A percentile compares a stretch with the other conserved stretches of the same genome.
Conservation (phyloP, 805 yeast species). For the Kazachstania bromeliacearum region DNA sequence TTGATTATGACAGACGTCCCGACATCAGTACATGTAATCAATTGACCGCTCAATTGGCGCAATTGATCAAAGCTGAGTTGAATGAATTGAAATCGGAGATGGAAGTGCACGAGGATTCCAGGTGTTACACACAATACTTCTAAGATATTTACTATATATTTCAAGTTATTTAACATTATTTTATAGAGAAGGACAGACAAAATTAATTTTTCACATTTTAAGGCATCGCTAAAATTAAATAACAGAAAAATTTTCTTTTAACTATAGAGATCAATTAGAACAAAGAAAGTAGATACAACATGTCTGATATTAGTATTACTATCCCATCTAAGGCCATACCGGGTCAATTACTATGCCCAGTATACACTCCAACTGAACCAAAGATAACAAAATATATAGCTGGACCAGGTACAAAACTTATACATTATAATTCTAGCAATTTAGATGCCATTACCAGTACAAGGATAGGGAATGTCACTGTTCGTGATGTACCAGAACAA, state of each 20-base stretch:
- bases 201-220: too few relatives aligned
- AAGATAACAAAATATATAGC: constrained; percentile 34
- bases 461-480: constrained; percentile 46
- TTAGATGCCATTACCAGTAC: constrained; percentile 47
- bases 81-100: constrained; percentile 69
- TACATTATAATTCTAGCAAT: constrained; percentile 35
- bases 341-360: constrained; percentile 69
- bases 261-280: too few relatives aligned
- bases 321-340: constrained; percentile 53
- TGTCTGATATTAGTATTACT: background rate
- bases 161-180: too few relatives aligned
- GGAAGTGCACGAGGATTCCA: constrained; percentile 74
- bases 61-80: constrained; percentile 75
- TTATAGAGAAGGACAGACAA: too few relatives aligned
- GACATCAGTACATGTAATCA: constrained; percentile 89
- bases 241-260: too few relatives aligned
- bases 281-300: too few relatives aligned
- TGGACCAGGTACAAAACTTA: constrained; percentile 56
- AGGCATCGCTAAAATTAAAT: too few relatives aligned
- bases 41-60: constrained; percentile 78
- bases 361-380: constrained; percentile 28
- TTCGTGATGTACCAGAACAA: constrained; percentile 5
- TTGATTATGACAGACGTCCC: constrained; percentile 87
- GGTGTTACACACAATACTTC: constrained; percentile 76
- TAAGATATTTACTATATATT: too few relatives aligned